Percentiles rank a stretch among this genome's conserved stretches.
Conservation (phyloP, 2,329 filamentous ascomycete genomes). For the Sphaerulina populicola region DNA sequence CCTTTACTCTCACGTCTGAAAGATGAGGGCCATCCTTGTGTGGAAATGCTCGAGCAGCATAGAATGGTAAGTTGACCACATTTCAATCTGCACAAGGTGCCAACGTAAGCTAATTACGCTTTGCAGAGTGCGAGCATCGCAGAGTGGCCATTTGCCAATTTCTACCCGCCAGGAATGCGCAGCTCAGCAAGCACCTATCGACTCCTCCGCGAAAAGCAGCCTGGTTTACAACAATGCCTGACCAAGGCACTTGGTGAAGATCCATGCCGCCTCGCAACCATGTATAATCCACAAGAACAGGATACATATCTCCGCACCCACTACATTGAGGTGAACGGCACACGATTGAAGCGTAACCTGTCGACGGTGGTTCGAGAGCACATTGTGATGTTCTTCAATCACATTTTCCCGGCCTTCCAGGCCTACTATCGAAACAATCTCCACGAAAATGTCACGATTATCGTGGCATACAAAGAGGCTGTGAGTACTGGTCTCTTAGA, state of each 20-base stretch:
- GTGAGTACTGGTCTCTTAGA: not conserved
- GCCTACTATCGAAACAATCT: conserved; percentile 8
- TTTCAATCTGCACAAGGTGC: not conserved
- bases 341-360: conserved; percentile 9
- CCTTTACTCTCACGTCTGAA: conserved; percentile 16
- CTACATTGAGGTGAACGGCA: conserved; percentile 14
- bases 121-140: conserved; percentile 6
- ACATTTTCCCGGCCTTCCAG: conserved; percentile 13
- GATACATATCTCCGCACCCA: conserved; percentile 14
- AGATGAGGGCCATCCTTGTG: conserved; percentile 16
- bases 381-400: conserved; percentile 17
- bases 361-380: conserved; percentile 16
- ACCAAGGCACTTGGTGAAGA: conserved; percentile 1
- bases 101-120: not conserved
- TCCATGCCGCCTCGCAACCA: not conserved
- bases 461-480: conserved; percentile 17
- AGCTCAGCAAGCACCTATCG: conserved; percentile 10
- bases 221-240: conserved; percentile 13
- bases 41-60: conserved; percentile 18
- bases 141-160: conserved; percentile 15
- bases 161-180: conserved; percentile 16
- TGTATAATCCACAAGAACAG: conserved; percentile 1
- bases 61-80: conserved; percentile 11
- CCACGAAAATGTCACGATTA: conserved; percentile 15
- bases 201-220: conserved; percentile 8